Evolutionary conservation across 1,139 yeast genomes (phyloP).

Genomic region (Taphrina populina): DNA sequence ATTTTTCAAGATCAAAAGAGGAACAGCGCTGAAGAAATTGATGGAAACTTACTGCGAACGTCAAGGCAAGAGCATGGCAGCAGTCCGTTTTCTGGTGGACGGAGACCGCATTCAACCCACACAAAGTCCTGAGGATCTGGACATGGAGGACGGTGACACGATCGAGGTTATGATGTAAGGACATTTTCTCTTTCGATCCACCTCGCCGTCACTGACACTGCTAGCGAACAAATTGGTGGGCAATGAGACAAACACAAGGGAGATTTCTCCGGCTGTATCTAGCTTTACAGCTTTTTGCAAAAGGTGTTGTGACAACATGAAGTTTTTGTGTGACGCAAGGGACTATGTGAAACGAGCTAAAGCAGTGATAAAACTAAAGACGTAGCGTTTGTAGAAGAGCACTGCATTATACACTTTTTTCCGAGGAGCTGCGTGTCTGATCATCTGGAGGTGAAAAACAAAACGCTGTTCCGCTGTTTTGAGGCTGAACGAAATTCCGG

Average conservation of each 20-base stretch:
- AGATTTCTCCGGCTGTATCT: too few relatives aligned
- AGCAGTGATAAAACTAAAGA: too few relatives aligned
- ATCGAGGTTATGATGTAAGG: conserved; percentile 84
- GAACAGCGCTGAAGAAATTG: conserved; percentile 88
- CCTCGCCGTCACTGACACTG: not conserved
- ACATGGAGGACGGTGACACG: conserved; percentile 90
- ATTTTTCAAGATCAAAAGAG: conserved; percentile 89
- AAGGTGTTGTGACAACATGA: too few relatives aligned
- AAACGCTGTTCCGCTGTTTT: too few relatives aligned
- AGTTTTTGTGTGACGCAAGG: too few relatives aligned
- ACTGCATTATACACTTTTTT: too few relatives aligned
- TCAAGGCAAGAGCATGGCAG: conserved; percentile 82
- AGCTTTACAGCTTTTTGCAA: too few relatives aligned
- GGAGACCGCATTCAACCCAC: conserved; percentile 87
- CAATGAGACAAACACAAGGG: not conserved
- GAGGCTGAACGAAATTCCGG: too few relatives aligned
- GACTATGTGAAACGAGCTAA: too few relatives aligned
- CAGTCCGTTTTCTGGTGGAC: conserved; percentile 85
- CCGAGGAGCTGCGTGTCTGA: too few relatives aligned
- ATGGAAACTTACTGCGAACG: conserved; percentile 98
- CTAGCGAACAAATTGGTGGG: conserved; percentile 18
- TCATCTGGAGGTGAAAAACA: too few relatives aligned
- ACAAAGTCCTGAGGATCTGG: conserved; percentile 88
- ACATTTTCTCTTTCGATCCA: not conserved
- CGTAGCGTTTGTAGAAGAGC: too few relatives aligned